These are phyloP conservation scores for Ceratocystis eucalypticola DNA, from an alignment of 2,329 filamentous ascomycete species.

Conservation along the genomic window DNA sequence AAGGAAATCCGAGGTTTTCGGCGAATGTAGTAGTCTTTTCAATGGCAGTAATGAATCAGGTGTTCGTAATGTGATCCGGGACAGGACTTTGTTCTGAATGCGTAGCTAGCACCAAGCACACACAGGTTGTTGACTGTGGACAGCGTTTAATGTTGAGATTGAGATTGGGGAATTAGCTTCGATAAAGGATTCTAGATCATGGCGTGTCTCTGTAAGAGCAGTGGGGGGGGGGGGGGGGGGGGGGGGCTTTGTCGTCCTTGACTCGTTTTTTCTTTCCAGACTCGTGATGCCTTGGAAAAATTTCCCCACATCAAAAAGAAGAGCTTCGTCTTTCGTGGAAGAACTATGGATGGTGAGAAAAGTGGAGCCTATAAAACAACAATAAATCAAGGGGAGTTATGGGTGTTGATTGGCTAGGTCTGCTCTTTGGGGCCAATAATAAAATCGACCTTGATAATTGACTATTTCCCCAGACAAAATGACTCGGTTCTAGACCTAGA, in stretches of 20 bases:
- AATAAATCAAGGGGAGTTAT: background rate
- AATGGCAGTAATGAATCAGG: background rate
- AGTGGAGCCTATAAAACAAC: background rate
- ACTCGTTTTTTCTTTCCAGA: background rate
- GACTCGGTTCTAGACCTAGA: background rate
- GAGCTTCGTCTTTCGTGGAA: conserved; percentile 6
- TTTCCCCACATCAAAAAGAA: conserved; percentile 9
- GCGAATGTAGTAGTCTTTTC: background rate
- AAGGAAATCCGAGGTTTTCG: background rate
- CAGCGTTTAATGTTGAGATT: background rate
- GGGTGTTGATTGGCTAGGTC: conserved; percentile 1
- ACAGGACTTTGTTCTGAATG: background rate
- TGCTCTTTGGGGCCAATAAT: background rate
- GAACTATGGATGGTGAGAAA: background rate
- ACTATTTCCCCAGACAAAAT: conserved; percentile 1
- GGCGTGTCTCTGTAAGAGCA: background rate
- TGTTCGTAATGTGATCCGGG: too few relatives aligned
- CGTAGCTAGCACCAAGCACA: background rate
- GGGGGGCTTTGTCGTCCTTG: background rate
- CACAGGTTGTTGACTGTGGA: background rate
- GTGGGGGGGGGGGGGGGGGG: background rate
- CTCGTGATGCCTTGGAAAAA: background rate
- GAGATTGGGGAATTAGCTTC: too few relatives aligned
- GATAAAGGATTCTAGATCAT: background rate
- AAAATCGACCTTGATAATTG: background rate